These are phyloP conservation scores for Cardiospermum halicacabum DNA, from an alignment of 345 rosid species.

Conservation along the genomic window DNA sequence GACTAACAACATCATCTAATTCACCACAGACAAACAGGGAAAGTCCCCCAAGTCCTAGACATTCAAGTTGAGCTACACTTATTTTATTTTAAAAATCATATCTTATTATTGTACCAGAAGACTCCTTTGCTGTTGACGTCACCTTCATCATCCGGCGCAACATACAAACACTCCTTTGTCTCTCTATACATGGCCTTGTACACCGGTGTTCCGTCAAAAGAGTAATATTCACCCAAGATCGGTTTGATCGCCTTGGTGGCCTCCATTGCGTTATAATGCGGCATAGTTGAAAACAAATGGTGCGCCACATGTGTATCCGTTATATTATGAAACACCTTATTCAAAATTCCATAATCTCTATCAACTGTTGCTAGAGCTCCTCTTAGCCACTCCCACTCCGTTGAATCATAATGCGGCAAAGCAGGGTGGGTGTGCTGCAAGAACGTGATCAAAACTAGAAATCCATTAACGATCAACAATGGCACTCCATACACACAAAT, in stretches of 20 bases:
- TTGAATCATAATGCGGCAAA: conserved; percentile 72
- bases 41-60: conserved; percentile 1
- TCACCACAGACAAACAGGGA: not conserved
- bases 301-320: conserved; percentile 89
- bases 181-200: conserved; percentile 79
- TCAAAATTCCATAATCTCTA: conserved; percentile 78
- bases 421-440: conserved; percentile 91
- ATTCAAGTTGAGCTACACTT: not conserved
- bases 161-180: conserved; percentile 83
- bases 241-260: conserved; percentile 90
- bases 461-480: conserved; percentile 56
- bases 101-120: conserved; percentile 70
- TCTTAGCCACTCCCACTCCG: conserved; percentile 89
- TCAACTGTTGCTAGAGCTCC: conserved; percentile 87
- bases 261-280: conserved; percentile 88
- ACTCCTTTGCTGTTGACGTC: conserved; percentile 69
- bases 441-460: conserved; percentile 67
- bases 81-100: conserved; percentile 19
- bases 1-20: not conserved
- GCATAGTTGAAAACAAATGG: conserved; percentile 83
- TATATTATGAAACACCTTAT: conserved; percentile 80
- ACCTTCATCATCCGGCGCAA: conserved; percentile 60
- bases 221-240: conserved; percentile 71
- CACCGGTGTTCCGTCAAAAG: conserved; percentile 65
- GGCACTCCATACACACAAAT: conserved; percentile 66